These are phyloP conservation scores for Brettanomyces bruxellensis DNA, from an alignment of 805 yeast species.

Conservation along the genomic window DNA sequence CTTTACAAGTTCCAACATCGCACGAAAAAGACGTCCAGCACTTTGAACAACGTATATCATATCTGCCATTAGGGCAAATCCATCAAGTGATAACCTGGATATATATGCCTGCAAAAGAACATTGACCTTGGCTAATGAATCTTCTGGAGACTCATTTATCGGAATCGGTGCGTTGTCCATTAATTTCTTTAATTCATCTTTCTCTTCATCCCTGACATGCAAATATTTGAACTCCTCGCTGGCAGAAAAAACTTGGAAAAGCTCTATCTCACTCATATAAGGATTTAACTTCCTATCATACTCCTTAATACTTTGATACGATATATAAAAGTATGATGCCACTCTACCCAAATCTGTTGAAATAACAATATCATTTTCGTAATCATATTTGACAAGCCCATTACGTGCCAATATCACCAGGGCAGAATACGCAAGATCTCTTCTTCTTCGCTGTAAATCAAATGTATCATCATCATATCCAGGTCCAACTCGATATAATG, in stretches of 20 bases:
- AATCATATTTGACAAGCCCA: constrained; percentile 54
- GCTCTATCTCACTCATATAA: constrained; percentile 58
- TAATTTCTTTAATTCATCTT: constrained; percentile 58
- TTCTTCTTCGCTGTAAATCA: constrained; percentile 41
- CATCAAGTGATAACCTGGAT: constrained; percentile 67
- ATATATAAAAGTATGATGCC: constrained; percentile 81
- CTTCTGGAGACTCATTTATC: constrained; percentile 59
- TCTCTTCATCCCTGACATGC: constrained; percentile 83
- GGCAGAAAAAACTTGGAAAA: constrained; percentile 65
- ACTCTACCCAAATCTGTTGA: constrained; percentile 72
- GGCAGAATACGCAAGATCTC: constrained; percentile 72
- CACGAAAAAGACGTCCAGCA: constrained; percentile 81
- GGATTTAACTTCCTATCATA: constrained; percentile 59
- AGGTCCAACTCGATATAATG: constrained; percentile 64
- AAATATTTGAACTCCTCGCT: constrained; percentile 82
- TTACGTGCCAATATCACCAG: constrained; percentile 45
- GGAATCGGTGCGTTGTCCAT: constrained; percentile 80
- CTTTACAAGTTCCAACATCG: constrained; percentile 70
- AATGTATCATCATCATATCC: constrained; percentile 44
- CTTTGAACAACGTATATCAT: constrained; percentile 90
- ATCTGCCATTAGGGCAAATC: constrained; percentile 87
- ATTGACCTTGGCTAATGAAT: constrained; percentile 70
- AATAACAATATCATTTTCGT: constrained; percentile 34
- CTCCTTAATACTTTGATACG: constrained; percentile 59
- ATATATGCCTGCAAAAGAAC: constrained; percentile 79